Conservation (phyloP, 805 yeast species). For the Starmerella potacharoeniae region DNA sequence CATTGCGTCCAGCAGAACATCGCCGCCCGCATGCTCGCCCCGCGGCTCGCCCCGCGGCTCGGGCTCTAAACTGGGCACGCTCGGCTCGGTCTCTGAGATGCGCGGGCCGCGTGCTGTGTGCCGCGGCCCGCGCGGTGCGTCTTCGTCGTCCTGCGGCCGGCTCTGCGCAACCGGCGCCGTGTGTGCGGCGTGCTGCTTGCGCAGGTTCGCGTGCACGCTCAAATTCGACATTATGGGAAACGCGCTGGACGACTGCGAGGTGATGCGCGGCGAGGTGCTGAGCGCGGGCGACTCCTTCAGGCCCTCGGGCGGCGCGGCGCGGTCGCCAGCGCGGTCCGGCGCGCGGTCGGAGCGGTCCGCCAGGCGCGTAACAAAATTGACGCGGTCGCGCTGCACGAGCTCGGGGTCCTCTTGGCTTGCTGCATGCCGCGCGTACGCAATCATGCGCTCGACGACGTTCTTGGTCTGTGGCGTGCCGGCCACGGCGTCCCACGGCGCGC, state of each 20-base stretch:
- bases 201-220: background rate
- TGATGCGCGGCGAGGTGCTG: background rate
- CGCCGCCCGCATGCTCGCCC: too few species aligned
- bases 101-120: too few species aligned
- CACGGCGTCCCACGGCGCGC: background rate
- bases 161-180: background rate
- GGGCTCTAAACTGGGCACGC: too few species aligned
- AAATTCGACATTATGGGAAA: slow-evolving; percentile 1
- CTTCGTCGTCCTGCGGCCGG: background rate
- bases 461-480: background rate
- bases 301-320: background rate
- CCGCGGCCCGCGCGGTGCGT: background rate
- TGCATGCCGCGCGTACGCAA: slow-evolving; percentile 8
- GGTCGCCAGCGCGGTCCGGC: too few species aligned
- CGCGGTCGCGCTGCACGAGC: background rate
- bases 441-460: slow-evolving; percentile 10
- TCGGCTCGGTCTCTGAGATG: too few species aligned
- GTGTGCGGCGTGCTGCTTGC: background rate
- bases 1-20: too few species aligned
- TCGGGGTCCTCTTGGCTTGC: background rate
- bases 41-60: too few species aligned
- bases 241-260: background rate
- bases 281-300: background rate
- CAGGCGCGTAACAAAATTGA: background rate
- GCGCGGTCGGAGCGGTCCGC: background rate